These are phyloP conservation scores for Azolla pinnata DNA, from an alignment of 75 land plant species.

Conservation along the genomic window DNA sequence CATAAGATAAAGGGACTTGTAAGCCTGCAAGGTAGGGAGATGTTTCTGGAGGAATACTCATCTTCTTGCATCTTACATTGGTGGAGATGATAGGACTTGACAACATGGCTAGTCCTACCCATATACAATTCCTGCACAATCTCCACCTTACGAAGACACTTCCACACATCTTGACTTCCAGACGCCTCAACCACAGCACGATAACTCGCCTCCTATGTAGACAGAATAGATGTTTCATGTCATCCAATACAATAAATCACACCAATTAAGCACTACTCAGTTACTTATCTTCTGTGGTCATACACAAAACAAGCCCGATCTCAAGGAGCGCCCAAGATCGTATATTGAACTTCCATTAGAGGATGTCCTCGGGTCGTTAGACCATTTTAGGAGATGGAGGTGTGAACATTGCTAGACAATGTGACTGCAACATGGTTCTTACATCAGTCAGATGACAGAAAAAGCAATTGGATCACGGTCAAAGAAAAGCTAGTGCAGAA, in stretches of 20 bases:
- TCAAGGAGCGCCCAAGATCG: background rate
- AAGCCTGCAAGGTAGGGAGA: too few relatives aligned
- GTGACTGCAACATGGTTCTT: background rate
- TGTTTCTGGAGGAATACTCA: too few relatives aligned
- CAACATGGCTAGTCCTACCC: background rate
- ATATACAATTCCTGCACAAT: background rate
- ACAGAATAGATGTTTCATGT: conserved; percentile 2
- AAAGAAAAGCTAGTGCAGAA: background rate
- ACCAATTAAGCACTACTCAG: background rate
- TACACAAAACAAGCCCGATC: background rate
- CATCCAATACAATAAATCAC: background rate
- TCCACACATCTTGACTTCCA: background rate
- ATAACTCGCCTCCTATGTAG: background rate
- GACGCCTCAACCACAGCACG: background rate
- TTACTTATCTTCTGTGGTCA: background rate
- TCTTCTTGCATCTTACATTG: background rate
- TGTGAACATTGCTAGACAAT: conserved; percentile 1
- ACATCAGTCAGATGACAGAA: background rate
- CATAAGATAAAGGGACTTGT: too few relatives aligned
- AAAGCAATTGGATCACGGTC: background rate
- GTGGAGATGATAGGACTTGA: background rate
- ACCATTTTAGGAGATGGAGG: conserved; percentile 1
- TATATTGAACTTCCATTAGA: background rate
- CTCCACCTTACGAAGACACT: background rate
- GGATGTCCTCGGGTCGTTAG: background rate